Conservation (phyloP, 441 rosid genomes). For the Adansonia rubrostipa region DNA sequence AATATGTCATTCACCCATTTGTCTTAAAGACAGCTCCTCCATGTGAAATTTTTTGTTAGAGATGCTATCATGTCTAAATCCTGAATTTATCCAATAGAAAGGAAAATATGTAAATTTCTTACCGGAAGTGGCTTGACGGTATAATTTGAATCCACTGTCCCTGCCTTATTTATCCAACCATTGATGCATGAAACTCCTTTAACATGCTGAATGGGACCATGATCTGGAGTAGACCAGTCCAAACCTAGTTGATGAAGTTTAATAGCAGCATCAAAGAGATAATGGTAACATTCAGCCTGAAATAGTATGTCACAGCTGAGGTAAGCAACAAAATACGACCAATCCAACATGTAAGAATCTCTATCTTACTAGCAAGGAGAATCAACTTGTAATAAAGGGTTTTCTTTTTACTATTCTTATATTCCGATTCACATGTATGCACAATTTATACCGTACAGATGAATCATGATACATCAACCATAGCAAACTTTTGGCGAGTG, state of each 20-base stretch:
- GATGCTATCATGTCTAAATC: neutral
- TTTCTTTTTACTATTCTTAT: neutral
- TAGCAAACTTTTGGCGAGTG: neutral
- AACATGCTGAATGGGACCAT: slow-evolving; percentile 59
- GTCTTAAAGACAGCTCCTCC: neutral
- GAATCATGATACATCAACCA: neutral
- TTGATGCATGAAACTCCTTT: slow-evolving; percentile 41
- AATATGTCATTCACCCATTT: slow-evolving; percentile 9
- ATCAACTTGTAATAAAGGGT: neutral
- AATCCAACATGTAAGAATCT: slow-evolving; percentile 17
- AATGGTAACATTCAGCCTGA: slow-evolving; percentile 96
- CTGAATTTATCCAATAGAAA: slow-evolving; percentile 21
- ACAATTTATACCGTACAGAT: neutral
- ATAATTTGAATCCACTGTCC: slow-evolving; percentile 47
- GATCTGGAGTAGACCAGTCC: slow-evolving; percentile 78
- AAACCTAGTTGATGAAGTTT: slow-evolving; percentile 88
- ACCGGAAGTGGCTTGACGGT: slow-evolving; percentile 50
- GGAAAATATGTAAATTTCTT: slow-evolving; percentile 30
- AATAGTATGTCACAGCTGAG: slow-evolving; percentile 25
- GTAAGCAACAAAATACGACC: slow-evolving; percentile 17
- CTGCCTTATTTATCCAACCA: slow-evolving; percentile 45
- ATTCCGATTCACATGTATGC: neutral
- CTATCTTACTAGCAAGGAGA: neutral
- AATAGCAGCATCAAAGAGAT: slow-evolving; percentile 95
- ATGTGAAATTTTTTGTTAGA: neutral